Conservation (phyloP, 2,329 filamentous ascomycete species). For the Mariannaea sp. region DNA sequence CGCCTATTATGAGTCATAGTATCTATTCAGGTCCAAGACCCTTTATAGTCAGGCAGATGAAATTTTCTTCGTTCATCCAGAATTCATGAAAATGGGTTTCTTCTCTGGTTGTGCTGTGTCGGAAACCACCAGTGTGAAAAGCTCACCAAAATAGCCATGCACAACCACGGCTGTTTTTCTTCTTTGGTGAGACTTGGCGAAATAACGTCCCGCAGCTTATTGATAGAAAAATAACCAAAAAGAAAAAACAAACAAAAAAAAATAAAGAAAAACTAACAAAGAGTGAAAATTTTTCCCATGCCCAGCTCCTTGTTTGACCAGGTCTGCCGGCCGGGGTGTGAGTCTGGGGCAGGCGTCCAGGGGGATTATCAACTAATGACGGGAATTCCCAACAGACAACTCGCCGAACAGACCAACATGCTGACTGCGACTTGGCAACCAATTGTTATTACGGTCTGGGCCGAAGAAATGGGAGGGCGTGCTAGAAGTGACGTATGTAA, state of each 20-base stretch:
- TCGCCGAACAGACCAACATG: constrained; percentile 23
- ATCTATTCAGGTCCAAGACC: constrained; percentile 24
- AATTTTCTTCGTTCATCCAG: constrained; percentile 11
- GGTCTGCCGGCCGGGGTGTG: constrained; percentile 23
- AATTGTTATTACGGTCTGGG: constrained; percentile 12
- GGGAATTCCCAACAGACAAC: constrained; percentile 10
- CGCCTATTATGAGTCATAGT: constrained; percentile 36
- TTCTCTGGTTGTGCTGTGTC: neutral
- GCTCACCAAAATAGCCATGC: constrained; percentile 11
- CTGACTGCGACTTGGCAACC: too few relatives aligned
- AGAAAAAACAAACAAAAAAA: too few relatives aligned
- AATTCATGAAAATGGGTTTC: neutral
- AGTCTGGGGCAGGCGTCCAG: constrained; percentile 12
- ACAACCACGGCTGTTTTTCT: too few relatives aligned
- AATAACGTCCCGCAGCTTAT: constrained; percentile 13
- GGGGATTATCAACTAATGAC: constrained; percentile 5
- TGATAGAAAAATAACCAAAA: constrained; percentile 8
- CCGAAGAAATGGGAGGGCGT: constrained; percentile 17
- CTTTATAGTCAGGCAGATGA: constrained; percentile 13
- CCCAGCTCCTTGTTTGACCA: constrained; percentile 25
- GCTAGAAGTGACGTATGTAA: constrained; percentile 8
- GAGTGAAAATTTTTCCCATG: constrained; percentile 24
- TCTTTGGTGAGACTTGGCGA: constrained; percentile 15
- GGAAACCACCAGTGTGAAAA: constrained; percentile 4
- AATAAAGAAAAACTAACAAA: too few relatives aligned